Percentiles rank a stretch among this genome's conserved stretches.
phyloP scores from a whole-genome alignment of 805 yeast genomes.

The Millerozyma miso region DNA sequence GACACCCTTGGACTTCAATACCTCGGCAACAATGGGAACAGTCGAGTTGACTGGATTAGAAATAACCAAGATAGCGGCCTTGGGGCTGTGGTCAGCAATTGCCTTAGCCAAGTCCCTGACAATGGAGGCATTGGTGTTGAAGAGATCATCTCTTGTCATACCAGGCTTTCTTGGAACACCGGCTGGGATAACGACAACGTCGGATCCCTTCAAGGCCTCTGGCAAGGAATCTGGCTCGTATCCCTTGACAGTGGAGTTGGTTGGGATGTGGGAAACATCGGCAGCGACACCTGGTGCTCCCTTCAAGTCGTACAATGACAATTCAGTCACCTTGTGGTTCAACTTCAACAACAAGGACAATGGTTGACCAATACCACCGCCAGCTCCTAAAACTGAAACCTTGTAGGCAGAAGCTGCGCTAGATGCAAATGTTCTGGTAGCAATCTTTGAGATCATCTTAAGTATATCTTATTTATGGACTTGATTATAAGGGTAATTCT shows the following conservation, averaged over 20 bases:
- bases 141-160: conserved; percentile 96
- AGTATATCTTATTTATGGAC: conserved; percentile 4
- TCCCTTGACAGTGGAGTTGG: conserved; percentile 84
- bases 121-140: conserved; percentile 93
- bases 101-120: conserved; percentile 90
- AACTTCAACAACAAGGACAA: conserved; percentile 63
- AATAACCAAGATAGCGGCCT: conserved; percentile 77
- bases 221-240: conserved; percentile 76
- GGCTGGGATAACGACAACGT: conserved; percentile 90
- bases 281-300: conserved; percentile 98
- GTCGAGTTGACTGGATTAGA: conserved; percentile 98
- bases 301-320: conserved; percentile 82
- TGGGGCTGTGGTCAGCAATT: conserved; percentile 76
- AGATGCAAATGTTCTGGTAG: conserved; percentile 64
- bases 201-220: conserved; percentile 71
- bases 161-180: conserved; percentile 99
- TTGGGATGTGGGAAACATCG: conserved; percentile 89
- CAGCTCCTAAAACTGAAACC: conserved; percentile 78
- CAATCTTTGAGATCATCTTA: conserved; percentile 53
- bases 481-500: conserved; percentile 1
- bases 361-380: conserved; percentile 89
- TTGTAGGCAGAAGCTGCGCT: conserved; percentile 62
- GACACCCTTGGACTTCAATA: conserved; percentile 76
- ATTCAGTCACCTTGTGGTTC: conserved; percentile 81
- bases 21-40: conserved; percentile 94